These are phyloP conservation scores for Sungouiozyma intestinalis DNA, from an alignment of 805 yeast genomes.

Conservation along the genomic window DNA sequence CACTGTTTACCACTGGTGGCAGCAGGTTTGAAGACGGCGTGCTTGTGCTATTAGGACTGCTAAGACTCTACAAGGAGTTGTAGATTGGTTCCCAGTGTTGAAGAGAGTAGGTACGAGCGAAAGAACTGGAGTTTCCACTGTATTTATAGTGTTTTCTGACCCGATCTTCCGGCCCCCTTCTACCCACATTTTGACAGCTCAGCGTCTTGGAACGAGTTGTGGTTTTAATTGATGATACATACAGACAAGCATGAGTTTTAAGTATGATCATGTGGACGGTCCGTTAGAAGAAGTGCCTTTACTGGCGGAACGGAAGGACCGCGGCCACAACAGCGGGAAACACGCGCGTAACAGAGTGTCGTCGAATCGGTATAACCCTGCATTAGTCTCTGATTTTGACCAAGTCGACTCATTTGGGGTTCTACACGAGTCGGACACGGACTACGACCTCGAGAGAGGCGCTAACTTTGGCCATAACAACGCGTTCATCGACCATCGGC, in stretches of 20 bases:
- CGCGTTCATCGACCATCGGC: constrained; percentile 22
- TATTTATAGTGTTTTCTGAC: no score
- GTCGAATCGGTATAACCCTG: constrained; percentile 1
- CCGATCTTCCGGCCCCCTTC: no score
- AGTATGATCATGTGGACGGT: neutral
- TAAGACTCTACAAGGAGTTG: no score
- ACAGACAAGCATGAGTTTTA: neutral
- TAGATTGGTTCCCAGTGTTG: no score
- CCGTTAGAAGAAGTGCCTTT: neutral
- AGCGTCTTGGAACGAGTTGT: no score
- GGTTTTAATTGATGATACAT: neutral
- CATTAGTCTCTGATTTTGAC: constrained; percentile 21
- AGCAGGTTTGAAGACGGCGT: no score
- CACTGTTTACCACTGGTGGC: neutral
- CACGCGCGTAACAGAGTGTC: constrained; percentile 1
- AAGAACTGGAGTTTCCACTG: no score
- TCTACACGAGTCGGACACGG: constrained; percentile 21
- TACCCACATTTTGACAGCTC: no score
- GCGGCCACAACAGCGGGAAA: neutral
- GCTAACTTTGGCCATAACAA: constrained; percentile 6
- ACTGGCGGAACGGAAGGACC: neutral
- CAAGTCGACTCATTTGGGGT: constrained; percentile 27
- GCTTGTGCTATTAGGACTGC: no score
- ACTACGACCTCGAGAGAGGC: constrained; percentile 9
- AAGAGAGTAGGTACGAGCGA: no score